Evolutionary conservation across 2,329 filamentous ascomycete genomes (phyloP), one percentile per base, ranked within the genome.

Genomic region (Westerdykella aurantiaca): DNA sequence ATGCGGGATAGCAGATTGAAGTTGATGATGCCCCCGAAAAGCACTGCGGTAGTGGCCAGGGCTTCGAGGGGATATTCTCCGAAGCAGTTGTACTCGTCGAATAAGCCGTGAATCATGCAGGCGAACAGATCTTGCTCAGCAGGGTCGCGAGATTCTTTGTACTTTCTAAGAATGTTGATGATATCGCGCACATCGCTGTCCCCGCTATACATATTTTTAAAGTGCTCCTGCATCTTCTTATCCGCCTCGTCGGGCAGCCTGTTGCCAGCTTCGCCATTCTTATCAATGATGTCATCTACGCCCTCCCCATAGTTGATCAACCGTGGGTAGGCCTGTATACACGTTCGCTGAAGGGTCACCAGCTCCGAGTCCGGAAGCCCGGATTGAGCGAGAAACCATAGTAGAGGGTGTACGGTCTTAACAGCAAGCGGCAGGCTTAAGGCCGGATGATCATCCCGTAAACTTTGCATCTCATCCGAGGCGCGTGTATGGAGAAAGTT

Each of bases 101-200:
- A 96, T 4, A 98, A 74, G 1, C 93, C 93, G 60, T 96, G 90
- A 31, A 98, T 95, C 89, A 98, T 98, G 71, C 91, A 96, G 12
- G 91, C 87, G 64, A 98, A 98, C 6, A 96, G 79, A 63, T 98
- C 93, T 64, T 97, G 93, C 48, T 96, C 88, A 13, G 84, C 73
- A 1, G 88, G 78, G 47, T 93, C 86, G 38, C 82, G 81, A 0
- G 94, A 97, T 44, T 82, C 82, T 66, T 98, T 97, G 71, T 95
- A 95, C 44, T 80, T 79, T 51, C 88, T 83, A 58, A 98, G 79
- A 33, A 88, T 80, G 49, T 86, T 83, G 41, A 98, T 85, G 51
- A 98, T 86, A 43, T 88, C 82, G 43, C 88, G 81, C 14, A 96
- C 86, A 50, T 91, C 85, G 16, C 90, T 82, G 53, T 96, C 88